phyloP scores from a whole-genome alignment of 2,329 filamentous ascomycete genomes.

The Talaromyces rugulosus region DNA sequence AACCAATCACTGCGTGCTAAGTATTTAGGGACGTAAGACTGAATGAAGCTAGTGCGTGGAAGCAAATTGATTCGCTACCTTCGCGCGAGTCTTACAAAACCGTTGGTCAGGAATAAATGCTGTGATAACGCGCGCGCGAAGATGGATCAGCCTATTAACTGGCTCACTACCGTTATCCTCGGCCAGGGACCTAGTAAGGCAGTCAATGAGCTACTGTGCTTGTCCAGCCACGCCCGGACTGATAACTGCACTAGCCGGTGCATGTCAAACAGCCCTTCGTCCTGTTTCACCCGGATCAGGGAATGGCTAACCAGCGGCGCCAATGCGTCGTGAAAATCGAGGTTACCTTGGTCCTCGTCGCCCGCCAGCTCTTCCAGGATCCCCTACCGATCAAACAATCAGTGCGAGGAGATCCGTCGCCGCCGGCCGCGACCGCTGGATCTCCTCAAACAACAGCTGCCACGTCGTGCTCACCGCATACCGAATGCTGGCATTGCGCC shows the following conservation, averaged over 20 bases:
- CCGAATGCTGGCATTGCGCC: background rate
- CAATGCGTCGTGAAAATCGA: background rate
- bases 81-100: too few species aligned
- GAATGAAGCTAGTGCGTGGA: too few species aligned
- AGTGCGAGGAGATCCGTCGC: background rate
- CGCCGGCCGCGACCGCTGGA: background rate
- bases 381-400: background rate
- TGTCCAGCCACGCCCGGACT: conserved; percentile 22
- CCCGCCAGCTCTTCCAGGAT: background rate
- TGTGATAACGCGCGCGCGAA: too few species aligned
- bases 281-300: conserved; percentile 14
- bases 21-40: too few species aligned
- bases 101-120: too few species aligned
- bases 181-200: too few species aligned
- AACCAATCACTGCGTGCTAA: too few species aligned
- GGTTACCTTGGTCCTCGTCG: background rate
- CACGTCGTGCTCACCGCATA: background rate
- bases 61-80: too few species aligned
- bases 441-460: background rate
- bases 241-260: conserved; percentile 25
- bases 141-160: too few species aligned
- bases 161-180: too few species aligned
- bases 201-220: conserved; percentile 18
- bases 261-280: conserved; percentile 18
- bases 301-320: conserved; percentile 15